These are phyloP conservation scores for Agastache rugosa DNA, from an alignment of 257 asterid species.

Conservation along the genomic window DNA sequence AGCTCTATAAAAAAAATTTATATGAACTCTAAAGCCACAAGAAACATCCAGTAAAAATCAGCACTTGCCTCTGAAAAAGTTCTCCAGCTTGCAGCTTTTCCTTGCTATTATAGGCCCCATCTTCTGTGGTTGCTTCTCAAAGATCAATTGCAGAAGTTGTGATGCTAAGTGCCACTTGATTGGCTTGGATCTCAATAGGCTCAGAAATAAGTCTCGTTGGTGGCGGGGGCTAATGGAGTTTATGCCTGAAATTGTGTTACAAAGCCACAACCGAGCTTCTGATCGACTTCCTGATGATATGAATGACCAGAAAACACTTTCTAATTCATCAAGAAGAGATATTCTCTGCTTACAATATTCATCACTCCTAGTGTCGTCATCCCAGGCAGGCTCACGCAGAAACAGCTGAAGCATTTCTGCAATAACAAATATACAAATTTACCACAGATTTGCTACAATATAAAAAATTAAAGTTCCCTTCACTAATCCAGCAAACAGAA, in stretches of 20 bases:
- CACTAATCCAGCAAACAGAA: slow-evolving; percentile 11
- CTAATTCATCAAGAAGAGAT: slow-evolving; percentile 65
- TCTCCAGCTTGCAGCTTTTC: slow-evolving; percentile 72
- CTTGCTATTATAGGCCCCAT: slow-evolving; percentile 76
- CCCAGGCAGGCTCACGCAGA: slow-evolving; percentile 59
- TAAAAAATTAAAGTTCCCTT: slow-evolving; percentile 3
- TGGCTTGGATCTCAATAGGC: slow-evolving; percentile 61
- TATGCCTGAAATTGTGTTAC: slow-evolving; percentile 66
- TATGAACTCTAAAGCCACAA: slow-evolving; percentile 1
- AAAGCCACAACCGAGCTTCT: slow-evolving; percentile 93
- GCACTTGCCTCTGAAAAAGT: slow-evolving; percentile 72
- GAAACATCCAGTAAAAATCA: slow-evolving; percentile 14
- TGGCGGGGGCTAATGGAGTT: slow-evolving; percentile 56
- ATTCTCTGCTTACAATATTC: slow-evolving; percentile 45
- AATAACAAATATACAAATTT: slow-evolving; percentile 26
- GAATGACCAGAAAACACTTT: slow-evolving; percentile 64
- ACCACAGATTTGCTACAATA: neutral
- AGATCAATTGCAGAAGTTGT: slow-evolving; percentile 73
- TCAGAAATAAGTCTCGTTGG: slow-evolving; percentile 69
- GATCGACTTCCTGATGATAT: slow-evolving; percentile 72
- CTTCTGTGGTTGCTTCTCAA: slow-evolving; percentile 70
- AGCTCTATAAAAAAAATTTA: slow-evolving; percentile 8
- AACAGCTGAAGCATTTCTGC: slow-evolving; percentile 71
- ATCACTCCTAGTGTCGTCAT: slow-evolving; percentile 34
- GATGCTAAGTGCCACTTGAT: slow-evolving; percentile 61